Evolutionary conservation across 106 monocot species (phyloP).

Genomic region (Apostasia shenzhenica): DNA sequence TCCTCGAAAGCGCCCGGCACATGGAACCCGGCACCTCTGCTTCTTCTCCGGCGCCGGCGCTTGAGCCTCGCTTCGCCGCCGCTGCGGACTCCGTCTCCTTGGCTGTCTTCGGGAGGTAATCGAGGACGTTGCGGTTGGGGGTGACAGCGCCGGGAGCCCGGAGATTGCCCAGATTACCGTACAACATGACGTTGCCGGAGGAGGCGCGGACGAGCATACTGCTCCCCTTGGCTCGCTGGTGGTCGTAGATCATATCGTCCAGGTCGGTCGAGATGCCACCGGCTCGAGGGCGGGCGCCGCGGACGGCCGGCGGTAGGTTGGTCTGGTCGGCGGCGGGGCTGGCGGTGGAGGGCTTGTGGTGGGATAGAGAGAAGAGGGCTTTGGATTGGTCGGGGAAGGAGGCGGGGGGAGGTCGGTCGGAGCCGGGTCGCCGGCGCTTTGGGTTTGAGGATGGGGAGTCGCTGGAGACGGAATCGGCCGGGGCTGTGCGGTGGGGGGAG

Average conservation of each 20-base stretch:
- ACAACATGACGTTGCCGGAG: constrained; percentile 76
- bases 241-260: constrained; percentile 51
- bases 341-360: neutral
- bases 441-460: constrained; percentile 1
- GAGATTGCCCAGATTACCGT: constrained; percentile 57
- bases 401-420: constrained; percentile 7
- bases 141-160: constrained; percentile 29
- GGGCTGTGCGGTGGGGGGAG: constrained; percentile 14
- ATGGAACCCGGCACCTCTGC: neutral
- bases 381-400: neutral
- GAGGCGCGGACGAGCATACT: constrained; percentile 64
- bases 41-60: neutral
- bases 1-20: constrained; percentile 28
- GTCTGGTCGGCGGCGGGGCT: neutral
- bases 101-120: constrained; percentile 27
- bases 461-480: constrained; percentile 5
- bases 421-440: constrained; percentile 14
- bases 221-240: constrained; percentile 51
- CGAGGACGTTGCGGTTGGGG: constrained; percentile 25
- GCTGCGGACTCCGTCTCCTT: constrained; percentile 1
- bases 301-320: neutral
- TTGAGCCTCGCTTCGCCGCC: neutral
- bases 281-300: neutral
- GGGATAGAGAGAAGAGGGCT: neutral
- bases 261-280: constrained; percentile 39